phyloP scores from a whole-genome alignment of 1,139 yeast genomes.

The Scheffersomyces stambukii region DNA sequence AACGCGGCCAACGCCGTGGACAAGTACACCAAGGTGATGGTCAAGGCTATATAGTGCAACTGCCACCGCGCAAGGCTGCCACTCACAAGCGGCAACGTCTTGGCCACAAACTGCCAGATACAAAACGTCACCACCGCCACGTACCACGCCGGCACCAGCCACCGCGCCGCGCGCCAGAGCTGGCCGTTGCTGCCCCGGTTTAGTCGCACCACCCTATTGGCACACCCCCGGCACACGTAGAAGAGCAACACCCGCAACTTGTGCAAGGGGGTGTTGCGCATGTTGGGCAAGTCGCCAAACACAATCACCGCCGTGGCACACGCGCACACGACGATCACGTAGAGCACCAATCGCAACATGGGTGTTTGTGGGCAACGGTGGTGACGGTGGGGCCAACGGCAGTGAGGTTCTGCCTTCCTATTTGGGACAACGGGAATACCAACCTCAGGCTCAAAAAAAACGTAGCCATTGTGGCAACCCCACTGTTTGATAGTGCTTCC shows the following conservation, averaged over 20 bases:
- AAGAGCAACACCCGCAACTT: constrained; percentile 13
- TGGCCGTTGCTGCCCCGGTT: constrained; percentile 12
- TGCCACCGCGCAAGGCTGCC: constrained; percentile 8
- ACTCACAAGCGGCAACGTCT: constrained; percentile 30
- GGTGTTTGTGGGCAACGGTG: too few species aligned
- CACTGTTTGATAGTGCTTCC: too few species aligned
- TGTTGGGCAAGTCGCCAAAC: constrained; percentile 54
- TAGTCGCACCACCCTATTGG: too few species aligned
- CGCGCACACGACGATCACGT: constrained; percentile 7
- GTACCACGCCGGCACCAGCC: constrained; percentile 52
- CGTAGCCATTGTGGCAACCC: too few species aligned
- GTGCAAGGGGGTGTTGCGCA: constrained; percentile 32
- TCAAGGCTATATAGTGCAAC: constrained; percentile 18
- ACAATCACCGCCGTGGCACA: constrained; percentile 21
- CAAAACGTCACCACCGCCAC: constrained; percentile 41
- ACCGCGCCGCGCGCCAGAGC: constrained; percentile 19
- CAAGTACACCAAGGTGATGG: constrained; percentile 33
- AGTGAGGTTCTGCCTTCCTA: too few species aligned
- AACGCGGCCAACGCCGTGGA: constrained; percentile 39
- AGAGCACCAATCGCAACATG: constrained; percentile 8
- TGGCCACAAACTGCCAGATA: constrained; percentile 40
- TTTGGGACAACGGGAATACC: neutral
- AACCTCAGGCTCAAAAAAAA: too few species aligned
- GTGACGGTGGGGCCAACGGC: too few species aligned
- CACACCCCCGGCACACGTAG: too few species aligned